Conservation (phyloP, 73 alveolate species). For the Uronychia binucleata region DNA sequence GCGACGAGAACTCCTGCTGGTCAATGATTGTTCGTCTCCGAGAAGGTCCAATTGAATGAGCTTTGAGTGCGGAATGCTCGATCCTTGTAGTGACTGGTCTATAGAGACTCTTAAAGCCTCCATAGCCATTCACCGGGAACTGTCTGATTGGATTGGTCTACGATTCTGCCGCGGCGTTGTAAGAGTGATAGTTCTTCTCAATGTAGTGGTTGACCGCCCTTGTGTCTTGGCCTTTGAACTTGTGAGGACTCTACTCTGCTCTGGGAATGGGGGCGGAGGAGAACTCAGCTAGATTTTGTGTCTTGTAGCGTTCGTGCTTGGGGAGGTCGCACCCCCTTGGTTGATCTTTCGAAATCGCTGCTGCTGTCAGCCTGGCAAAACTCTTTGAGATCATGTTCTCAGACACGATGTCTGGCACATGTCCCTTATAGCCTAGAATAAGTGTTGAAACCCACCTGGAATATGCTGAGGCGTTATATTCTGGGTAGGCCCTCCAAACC, state of each 20-base stretch:
- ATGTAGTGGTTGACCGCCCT: neutral
- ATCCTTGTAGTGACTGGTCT: slow-evolving; percentile 29
- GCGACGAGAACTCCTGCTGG: slow-evolving; percentile 3
- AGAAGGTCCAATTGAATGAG: neutral
- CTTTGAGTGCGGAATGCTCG: slow-evolving; percentile 4
- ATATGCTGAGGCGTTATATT: slow-evolving; percentile 37
- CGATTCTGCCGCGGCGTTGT: neutral
- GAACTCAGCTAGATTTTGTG: slow-evolving; percentile 22
- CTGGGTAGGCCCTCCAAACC: slow-evolving; percentile 65
- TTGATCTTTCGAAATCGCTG: slow-evolving; percentile 36
- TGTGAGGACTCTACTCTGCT: neutral
- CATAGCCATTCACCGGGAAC: slow-evolving; percentile 42
- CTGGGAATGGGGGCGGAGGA: slow-evolving; percentile 17
- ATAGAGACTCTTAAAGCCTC: slow-evolving; percentile 31
- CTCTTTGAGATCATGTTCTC: slow-evolving; percentile 51
- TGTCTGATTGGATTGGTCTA: slow-evolving; percentile 1
- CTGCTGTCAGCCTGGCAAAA: slow-evolving; percentile 45
- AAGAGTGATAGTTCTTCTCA: neutral
- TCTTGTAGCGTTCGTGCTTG: slow-evolving; percentile 22
- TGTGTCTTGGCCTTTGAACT: slow-evolving; percentile 12
- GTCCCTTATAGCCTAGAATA: slow-evolving; percentile 52
- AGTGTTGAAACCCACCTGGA: slow-evolving; percentile 40
- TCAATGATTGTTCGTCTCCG: neutral
- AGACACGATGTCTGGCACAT: slow-evolving; percentile 44
- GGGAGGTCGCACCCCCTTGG: slow-evolving; percentile 41